These are phyloP conservation scores for Rhinocladiella mackenziei DNA, from an alignment of 2,329 filamentous ascomycete genomes.

Conservation along the genomic window DNA sequence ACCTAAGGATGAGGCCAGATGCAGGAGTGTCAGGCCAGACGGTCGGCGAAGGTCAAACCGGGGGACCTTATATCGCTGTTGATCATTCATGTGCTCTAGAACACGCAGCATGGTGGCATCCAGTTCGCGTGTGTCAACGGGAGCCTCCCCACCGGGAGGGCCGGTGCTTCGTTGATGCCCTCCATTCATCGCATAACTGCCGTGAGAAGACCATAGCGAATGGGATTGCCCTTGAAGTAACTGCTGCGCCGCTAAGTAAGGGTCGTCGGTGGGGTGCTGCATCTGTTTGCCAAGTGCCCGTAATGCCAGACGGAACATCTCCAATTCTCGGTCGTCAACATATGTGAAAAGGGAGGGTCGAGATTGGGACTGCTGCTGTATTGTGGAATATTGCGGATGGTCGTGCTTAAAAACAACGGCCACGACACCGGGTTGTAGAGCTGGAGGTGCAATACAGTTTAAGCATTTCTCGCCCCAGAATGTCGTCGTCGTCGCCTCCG, in stretches of 20 bases:
- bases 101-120: constrained; percentile 68
- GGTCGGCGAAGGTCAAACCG: constrained; percentile 61
- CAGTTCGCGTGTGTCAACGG: constrained; percentile 48
- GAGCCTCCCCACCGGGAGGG: constrained; percentile 42
- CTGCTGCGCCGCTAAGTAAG: constrained; percentile 47
- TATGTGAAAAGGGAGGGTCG: constrained; percentile 65
- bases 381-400: constrained; percentile 46
- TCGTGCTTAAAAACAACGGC: constrained; percentile 64
- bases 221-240: constrained; percentile 32
- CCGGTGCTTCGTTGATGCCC: constrained; percentile 45
- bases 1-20: constrained; percentile 71
- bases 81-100: constrained; percentile 68
- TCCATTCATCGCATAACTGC: constrained; percentile 41
- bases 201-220: constrained; percentile 25
- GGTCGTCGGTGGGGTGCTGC: constrained; percentile 48
- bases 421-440: constrained; percentile 63
- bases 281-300: constrained; percentile 47
- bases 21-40: constrained; percentile 76
- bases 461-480: constrained; percentile 78
- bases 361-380: constrained; percentile 41
- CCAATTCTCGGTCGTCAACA: constrained; percentile 47
- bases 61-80: constrained; percentile 42
- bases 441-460: constrained; percentile 72
- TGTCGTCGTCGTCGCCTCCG: constrained; percentile 65
- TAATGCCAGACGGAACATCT: constrained; percentile 44